Conservation (phyloP, 2,329 filamentous ascomycete species). For the Emericellopsis atlantica region DNA sequence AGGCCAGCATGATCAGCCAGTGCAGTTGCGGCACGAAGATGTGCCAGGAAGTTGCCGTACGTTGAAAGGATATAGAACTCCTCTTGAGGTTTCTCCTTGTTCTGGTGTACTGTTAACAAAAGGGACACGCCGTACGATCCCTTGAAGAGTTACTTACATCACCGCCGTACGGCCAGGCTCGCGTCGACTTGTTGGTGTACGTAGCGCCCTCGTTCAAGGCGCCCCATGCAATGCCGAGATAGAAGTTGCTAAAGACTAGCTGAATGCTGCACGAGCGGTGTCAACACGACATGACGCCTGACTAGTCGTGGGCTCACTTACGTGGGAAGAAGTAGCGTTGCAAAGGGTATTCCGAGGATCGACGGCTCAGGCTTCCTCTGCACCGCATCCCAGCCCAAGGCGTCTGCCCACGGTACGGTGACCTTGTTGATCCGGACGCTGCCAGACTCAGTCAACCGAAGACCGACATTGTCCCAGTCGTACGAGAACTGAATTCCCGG, state of each 20-base stretch:
- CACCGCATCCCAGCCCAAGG: slow-evolving; percentile 43
- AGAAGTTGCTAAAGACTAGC: slow-evolving; percentile 54
- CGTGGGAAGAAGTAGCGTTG: too few species aligned
- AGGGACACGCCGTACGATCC: too few species aligned
- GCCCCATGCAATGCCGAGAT: slow-evolving; percentile 49
- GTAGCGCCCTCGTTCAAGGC: slow-evolving; percentile 39
- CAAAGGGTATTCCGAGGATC: too few species aligned
- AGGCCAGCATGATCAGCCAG: slow-evolving; percentile 43
- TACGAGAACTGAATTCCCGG: slow-evolving; percentile 42
- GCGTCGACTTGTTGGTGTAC: slow-evolving; percentile 43
- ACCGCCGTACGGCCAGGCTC: slow-evolving; percentile 51
- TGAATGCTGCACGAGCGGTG: slow-evolving; percentile 41
- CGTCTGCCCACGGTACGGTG: slow-evolving; percentile 43
- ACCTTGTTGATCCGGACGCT: slow-evolving; percentile 49
- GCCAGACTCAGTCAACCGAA: slow-evolving; percentile 52
- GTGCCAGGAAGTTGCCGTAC: slow-evolving; percentile 52
- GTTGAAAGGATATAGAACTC: slow-evolving; percentile 54
- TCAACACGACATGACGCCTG: slow-evolving; percentile 43
- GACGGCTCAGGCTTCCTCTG: slow-evolving; percentile 36
- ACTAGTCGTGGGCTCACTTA: too few species aligned
- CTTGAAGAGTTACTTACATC: slow-evolving; percentile 26
- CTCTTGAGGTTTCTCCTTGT: slow-evolving; percentile 43
- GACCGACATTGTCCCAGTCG: slow-evolving; percentile 54
- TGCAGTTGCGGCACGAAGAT: slow-evolving; percentile 45
- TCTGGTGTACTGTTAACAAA: slow-evolving; percentile 9